These are phyloP conservation scores for Vitis cinerea DNA, from an alignment of 164 flowering plant genomes.

Conservation along the genomic window DNA sequence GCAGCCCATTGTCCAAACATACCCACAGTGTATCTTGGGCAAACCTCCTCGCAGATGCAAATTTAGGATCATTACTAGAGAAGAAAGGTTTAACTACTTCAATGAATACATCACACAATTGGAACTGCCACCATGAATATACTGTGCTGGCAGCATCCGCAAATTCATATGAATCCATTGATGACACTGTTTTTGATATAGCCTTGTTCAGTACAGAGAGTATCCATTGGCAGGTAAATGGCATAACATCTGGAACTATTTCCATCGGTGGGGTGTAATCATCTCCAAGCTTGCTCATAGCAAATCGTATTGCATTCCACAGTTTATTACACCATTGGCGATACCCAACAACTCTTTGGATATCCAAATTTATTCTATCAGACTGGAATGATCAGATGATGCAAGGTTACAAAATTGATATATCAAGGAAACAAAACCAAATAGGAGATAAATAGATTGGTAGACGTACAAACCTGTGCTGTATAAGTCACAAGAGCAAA, in stretches of 20 bases:
- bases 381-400: conserved; percentile 51
- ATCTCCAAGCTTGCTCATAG: conserved; percentile 85
- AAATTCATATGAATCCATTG: conserved; percentile 74
- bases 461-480: conserved; percentile 64
- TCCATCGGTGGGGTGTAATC: conserved; percentile 54
- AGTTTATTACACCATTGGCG: conserved; percentile 98
- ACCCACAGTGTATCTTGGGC: conserved; percentile 83
- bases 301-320: conserved; percentile 93
- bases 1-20: conserved; percentile 86
- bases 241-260: conserved; percentile 40
- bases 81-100: conserved; percentile 94
- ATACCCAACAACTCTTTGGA: conserved; percentile 93
- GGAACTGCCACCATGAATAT: conserved; percentile 95
- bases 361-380: conserved; percentile 91
- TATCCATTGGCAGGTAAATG: conserved; percentile 93
- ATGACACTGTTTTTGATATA: conserved; percentile 60
- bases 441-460: not conserved
- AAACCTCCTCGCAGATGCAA: conserved; percentile 47
- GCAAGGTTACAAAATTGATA: not conserved
- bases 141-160: conserved; percentile 80
- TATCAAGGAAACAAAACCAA: not conserved
- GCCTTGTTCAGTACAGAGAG: conserved; percentile 83
- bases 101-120: conserved; percentile 91
- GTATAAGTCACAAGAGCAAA: conserved; percentile 78
- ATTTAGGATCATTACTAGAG: conserved; percentile 41